These are phyloP conservation scores for Agrocybe pediades DNA, from an alignment of 768 basidiomycete genomes.

Conservation along the genomic window DNA sequence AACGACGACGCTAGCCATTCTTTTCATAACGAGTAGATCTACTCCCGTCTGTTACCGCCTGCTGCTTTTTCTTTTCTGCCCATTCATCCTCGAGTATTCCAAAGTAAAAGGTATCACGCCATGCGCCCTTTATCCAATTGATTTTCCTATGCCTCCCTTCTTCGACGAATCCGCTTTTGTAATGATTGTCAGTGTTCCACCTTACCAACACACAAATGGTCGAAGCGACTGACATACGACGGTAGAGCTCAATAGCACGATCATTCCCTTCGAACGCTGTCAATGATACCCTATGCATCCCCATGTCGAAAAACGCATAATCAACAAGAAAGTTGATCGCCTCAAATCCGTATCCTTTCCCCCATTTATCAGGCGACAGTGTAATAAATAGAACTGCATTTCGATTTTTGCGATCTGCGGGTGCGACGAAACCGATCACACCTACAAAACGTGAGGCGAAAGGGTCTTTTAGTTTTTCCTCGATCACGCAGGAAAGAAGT, in stretches of 20 bases:
- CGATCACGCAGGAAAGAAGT: slow-evolving; percentile 17
- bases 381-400: slow-evolving; percentile 17
- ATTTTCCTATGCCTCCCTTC: slow-evolving; percentile 26
- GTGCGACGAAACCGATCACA: slow-evolving; percentile 8
- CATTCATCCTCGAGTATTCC: slow-evolving; percentile 29
- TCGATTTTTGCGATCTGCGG: slow-evolving; percentile 15
- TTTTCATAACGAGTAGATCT: too few species aligned
- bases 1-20: too few species aligned
- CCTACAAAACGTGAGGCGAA: slow-evolving; percentile 10
- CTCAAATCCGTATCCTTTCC: slow-evolving; percentile 16
- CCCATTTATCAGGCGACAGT: slow-evolving; percentile 14
- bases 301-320: slow-evolving; percentile 17
- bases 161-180: slow-evolving; percentile 27
- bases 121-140: slow-evolving; percentile 25
- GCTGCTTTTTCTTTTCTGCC: slow-evolving; percentile 9
- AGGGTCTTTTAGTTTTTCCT: slow-evolving; percentile 1
- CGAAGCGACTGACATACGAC: slow-evolving; percentile 14
- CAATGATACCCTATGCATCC: slow-evolving; percentile 19
- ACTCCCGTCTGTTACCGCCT: not conserved
- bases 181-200: not conserved
- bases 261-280: slow-evolving; percentile 20
- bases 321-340: slow-evolving; percentile 5
- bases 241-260: slow-evolving; percentile 15
- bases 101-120: slow-evolving; percentile 26
- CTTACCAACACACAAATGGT: not conserved